phyloP scores from a whole-genome alignment of 2,329 filamentous ascomycete species.

The Trichoderma sp. region DNA sequence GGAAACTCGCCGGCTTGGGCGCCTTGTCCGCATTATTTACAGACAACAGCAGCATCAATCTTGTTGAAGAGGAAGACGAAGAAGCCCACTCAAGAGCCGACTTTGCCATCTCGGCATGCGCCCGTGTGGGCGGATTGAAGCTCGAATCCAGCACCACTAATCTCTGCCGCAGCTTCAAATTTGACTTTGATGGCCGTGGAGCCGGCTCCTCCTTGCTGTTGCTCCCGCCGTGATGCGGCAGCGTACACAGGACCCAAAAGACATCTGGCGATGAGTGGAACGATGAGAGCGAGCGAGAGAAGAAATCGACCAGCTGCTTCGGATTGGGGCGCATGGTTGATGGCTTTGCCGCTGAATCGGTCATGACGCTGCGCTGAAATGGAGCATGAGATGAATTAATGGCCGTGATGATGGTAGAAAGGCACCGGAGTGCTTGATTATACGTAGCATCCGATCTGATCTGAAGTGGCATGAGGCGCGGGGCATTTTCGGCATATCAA shows the following conservation, averaged over 20 bases:
- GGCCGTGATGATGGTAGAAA: neutral
- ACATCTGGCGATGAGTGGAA: slow-evolving; percentile 48
- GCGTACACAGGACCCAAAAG: slow-evolving; percentile 50
- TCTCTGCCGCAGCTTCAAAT: slow-evolving; percentile 23
- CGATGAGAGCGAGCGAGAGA: slow-evolving; percentile 46
- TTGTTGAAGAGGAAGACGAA: slow-evolving; percentile 25
- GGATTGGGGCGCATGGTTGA: slow-evolving; percentile 27
- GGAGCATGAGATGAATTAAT: neutral
- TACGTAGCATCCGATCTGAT: neutral
- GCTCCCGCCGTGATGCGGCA: slow-evolving; percentile 32
- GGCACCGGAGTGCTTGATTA: neutral
- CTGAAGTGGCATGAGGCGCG: slow-evolving; percentile 11
- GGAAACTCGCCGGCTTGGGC: slow-evolving; percentile 67
- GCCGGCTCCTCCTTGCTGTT: neutral
- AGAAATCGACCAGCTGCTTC: slow-evolving; percentile 42
- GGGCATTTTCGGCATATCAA: slow-evolving; percentile 19
- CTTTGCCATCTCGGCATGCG: slow-evolving; percentile 59
- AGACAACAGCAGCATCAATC: slow-evolving; percentile 61
- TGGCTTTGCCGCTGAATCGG: neutral
- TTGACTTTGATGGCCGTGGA: neutral
- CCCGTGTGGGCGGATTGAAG: slow-evolving; percentile 67
- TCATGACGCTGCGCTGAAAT: slow-evolving; percentile 19
- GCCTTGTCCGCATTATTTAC: slow-evolving; percentile 68
- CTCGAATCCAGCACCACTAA: slow-evolving; percentile 66
- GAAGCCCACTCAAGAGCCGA: slow-evolving; percentile 44